Base-by-base conservation (phyloP, 176 grass and related monocot species). In the Dendrocalamus sinicus region DNA sequence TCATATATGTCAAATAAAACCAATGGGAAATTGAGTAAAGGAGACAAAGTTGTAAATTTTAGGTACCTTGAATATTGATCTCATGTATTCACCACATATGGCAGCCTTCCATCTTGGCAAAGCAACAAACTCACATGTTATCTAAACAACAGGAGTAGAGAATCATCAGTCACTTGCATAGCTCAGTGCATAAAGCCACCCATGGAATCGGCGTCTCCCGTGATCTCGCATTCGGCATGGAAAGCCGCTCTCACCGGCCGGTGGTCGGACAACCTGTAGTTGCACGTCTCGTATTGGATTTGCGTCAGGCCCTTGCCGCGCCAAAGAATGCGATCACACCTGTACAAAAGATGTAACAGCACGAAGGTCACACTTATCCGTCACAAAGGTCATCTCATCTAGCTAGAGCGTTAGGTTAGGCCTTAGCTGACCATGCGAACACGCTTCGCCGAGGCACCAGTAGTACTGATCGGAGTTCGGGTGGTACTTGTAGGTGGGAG, bases 321-420 rank as follows among this genome's bases (percentile, higher is more conserved):
- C 96, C 96, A 99, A 26, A 99, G 88, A 22, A 99, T 96, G n/a
- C 96, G 87, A 88, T 99, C 96, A 41, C 96, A 99, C 95, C 93
- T 98, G 75, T 81, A 65, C 84, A 82, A 37, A 47, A 30, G 32
- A 86, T 61, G 5, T 10, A 48, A 40, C 22, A 74, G 13, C 48
- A 15, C 67, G 17, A 1, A 46, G 20, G 79, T 78, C 73, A 62
- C 1, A 71, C 39, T 16, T 53, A 16, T 26, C 70, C 58, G 6
- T 79, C 57, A 47, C 32, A 50, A 12, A 77, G 58, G 23, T n/a
- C 81, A 32, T 50, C 51, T 54, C 55, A 32, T 61, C 7, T 63
- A 37, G n/a, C 28, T 28, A 28, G 28, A 69, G 28, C 26, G 10
- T 85, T 89, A 70, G 12, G 59, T 0, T 46, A 46, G 40, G 71